These are phyloP conservation scores for Cydonia oblonga DNA, from an alignment of 331 rosid genomes.

Conservation along the genomic window DNA sequence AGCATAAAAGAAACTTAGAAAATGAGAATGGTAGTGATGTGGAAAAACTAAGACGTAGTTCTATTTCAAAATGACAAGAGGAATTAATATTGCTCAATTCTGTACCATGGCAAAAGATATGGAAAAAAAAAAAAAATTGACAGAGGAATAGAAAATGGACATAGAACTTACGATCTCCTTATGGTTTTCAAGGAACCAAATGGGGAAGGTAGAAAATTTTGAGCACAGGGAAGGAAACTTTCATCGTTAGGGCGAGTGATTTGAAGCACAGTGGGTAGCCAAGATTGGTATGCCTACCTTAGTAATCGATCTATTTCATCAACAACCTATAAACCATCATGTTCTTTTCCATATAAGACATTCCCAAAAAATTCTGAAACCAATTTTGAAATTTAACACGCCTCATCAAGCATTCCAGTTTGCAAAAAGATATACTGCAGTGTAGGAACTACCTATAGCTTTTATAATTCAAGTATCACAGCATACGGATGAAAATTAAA, in stretches of 20 bases:
- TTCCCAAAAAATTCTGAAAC: neutral
- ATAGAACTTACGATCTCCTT: slow-evolving; percentile 62
- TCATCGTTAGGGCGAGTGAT: slow-evolving; percentile 34
- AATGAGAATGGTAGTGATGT: no score
- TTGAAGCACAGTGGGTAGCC: slow-evolving; percentile 80
- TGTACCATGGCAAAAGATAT: neutral
- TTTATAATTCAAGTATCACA: neutral
- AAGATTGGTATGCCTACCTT: slow-evolving; percentile 84
- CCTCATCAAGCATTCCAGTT: neutral
- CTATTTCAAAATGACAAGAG: no score
- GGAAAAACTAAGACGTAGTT: no score
- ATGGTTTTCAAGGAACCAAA: slow-evolving; percentile 55
- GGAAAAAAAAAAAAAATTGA: neutral
- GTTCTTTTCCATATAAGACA: neutral
- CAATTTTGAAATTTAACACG: neutral
- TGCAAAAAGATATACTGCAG: neutral
- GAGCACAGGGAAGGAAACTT: slow-evolving; percentile 27
- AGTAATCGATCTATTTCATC: slow-evolving; percentile 89
- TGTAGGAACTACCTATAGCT: neutral
- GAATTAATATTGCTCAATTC: neutral
- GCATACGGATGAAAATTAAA: neutral
- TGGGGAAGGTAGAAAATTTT: slow-evolving; percentile 28
- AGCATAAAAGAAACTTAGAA: no score
- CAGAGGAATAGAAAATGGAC: slow-evolving; percentile 9
- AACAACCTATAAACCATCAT: slow-evolving; percentile 53